Evolutionary conservation across 2,329 filamentous ascomycete genomes (phyloP), one percentile per base, ranked within the genome.

Genomic region (Talaromyces sp.): DNA sequence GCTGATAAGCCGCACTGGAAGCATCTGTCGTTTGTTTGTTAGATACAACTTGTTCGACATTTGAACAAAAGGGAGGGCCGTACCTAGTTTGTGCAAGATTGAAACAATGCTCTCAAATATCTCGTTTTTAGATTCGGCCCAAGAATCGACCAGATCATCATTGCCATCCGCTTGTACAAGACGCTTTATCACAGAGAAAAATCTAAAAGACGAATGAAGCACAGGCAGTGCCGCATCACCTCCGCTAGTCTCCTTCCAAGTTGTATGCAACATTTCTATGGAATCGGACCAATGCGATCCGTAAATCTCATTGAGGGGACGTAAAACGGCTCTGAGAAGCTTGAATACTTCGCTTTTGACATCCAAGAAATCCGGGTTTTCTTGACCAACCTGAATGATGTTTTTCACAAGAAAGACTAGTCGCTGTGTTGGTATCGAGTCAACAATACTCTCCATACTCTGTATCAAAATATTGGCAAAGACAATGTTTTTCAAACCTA

Each of bases 331-430:
- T 1, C 75, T 72, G 56, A 88, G 68, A 5, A 78, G 73, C 63
- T 76, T 77, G 50, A 79, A 65, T 1, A 75, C 72, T 64, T 81
- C 78, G 1, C 77, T 70, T 61, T 69, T 72, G 47, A 77, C 57
- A 8, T 66, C 69, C 12, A 70, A 61, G 33, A 66, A 65, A 73
- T 84, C 78, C 59, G 91, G 70, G 63, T 80, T 81, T 68, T 87
- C 80, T 14, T 88, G 83, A 0, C 93, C 78, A 85, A 90, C 93
- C 8, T 86, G 83, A 0, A 90, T 83, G 7, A 96, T 82, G 65
- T 93, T 88, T 70, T 90, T 91, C 50, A 94, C 86, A 8, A 94
- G 87, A 76, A 96, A 95, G 0, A 96, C 86, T 2, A 95, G 76
- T 28, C 92, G 85, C 68, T 93, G 85, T 59, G 75, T 77, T 27